These are phyloP conservation scores for Malassezia brasiliensis DNA, from an alignment of 1,284 basidiomycete species.

Conservation along the genomic window DNA sequence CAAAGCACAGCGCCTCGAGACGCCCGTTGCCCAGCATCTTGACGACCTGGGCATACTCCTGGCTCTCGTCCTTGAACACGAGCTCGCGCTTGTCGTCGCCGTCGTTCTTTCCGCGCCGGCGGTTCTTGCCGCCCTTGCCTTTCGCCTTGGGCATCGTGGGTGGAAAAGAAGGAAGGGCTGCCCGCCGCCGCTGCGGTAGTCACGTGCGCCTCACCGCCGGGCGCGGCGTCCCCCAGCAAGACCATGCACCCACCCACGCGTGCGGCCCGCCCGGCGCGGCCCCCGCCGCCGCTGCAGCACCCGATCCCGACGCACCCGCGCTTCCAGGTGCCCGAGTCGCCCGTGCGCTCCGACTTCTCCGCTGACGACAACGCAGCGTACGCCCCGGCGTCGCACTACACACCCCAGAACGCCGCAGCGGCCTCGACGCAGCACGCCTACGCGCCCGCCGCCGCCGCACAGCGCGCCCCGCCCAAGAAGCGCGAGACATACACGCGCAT, in stretches of 20 bases:
- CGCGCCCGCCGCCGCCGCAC: conserved; percentile 7
- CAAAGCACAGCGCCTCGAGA: conserved; percentile 92
- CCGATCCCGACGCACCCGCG: conserved; percentile 43
- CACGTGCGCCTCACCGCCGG: background rate
- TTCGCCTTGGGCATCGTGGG: conserved; percentile 37
- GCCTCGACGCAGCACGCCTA: background rate
- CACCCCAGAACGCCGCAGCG: background rate
- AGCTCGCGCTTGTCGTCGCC: conserved; percentile 97
- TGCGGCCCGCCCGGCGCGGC: conserved; percentile 21
- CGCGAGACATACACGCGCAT: conserved; percentile 10
- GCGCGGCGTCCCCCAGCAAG: background rate
- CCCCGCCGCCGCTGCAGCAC: conserved; percentile 43
- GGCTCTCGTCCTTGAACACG: conserved; percentile 96
- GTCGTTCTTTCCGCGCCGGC: conserved; percentile 98
- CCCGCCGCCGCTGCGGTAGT: background rate
- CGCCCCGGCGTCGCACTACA: conserved; percentile 3
- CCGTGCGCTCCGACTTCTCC: conserved; percentile 23
- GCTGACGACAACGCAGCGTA: background rate
- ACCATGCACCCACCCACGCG: conserved; percentile 24
- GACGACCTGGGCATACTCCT: conserved; percentile 95
- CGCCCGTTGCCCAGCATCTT: conserved; percentile 99
- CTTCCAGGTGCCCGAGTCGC: conserved; percentile 31
- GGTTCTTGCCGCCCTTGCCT: conserved; percentile 90
- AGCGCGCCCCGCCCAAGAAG: conserved; percentile 6
- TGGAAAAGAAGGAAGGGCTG: too few species aligned